Evolutionary conservation across 768 basidiomycete species (phyloP), one percentile per base, ranked within the genome.

Genomic region (Boletellus emodensis): DNA sequence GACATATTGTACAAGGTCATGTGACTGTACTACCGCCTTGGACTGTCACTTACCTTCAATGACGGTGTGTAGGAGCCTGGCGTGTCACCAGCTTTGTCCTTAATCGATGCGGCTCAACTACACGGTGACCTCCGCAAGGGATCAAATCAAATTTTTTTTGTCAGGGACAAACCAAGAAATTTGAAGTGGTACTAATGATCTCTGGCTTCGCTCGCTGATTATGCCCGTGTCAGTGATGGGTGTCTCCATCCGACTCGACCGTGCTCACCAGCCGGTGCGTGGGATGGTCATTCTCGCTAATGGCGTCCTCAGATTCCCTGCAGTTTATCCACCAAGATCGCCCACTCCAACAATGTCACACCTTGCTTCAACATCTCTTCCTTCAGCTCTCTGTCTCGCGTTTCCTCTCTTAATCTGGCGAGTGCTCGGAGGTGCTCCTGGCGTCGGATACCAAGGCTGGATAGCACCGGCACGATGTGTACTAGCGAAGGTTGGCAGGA

Each of bases 291-390:
- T 39, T 39, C 15, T 39, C 14, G 13, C n/a, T 22, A 26, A 14
- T 14, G 30, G 8, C 24, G 11, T 24, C 7, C 36, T 53, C 49
- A 73, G 49, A 71, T 55, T 34, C 61, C 70, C 54, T 77, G 79
- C 54, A 87, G 62, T 60, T 71, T 80, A 65, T 89, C 87, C 51
- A 89, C 65, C 58, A 89, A 71, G 59, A 88, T 84, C 18, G 87
- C 87, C 87, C 87, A 89, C 58, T 89, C 87, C 68, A 89, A 72
- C 8, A 86, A 74, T 1, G 85, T 87, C 44, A 89, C 72, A 1
- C 87, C 87, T 58, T 78, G 71, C 61, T 70, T 79, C 66, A 89
- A 60, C 47, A 85, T 87, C 56, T 82, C 83, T 57, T 85, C 83
- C 65, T 76, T 84, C 41, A 89, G 74, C 63, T 87, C 84, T 50